A percentile compares a stretch with the other conserved stretches of the same genome.
Conservation (phyloP, 345 rosid species). For the Litchi chinensis region DNA sequence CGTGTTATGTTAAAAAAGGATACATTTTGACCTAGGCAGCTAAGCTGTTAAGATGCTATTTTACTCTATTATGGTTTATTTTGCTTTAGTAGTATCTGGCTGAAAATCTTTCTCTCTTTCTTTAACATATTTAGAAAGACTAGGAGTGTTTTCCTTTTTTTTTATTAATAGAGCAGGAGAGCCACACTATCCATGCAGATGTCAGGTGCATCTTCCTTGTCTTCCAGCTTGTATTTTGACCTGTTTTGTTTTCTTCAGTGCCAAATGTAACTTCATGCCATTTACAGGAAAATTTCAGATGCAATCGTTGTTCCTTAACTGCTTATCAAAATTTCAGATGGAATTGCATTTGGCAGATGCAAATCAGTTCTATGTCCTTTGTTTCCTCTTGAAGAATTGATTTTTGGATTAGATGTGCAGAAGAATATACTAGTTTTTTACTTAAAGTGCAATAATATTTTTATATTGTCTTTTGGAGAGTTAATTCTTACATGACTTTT, state of each 20-base stretch:
- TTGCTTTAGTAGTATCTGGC: not conserved
- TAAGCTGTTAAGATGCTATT: not conserved
- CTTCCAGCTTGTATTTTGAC: not conserved
- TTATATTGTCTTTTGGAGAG: not conserved
- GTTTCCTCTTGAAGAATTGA: not conserved
- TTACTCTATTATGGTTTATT: not conserved
- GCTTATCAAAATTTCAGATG: not conserved
- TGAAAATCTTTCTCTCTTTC: not conserved
- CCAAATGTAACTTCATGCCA: not conserved
- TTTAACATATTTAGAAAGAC: not conserved
- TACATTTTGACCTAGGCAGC: not conserved
- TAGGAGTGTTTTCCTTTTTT: not conserved
- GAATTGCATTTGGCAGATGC: not conserved
- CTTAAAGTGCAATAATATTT: not conserved
- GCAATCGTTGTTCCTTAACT: not conserved
- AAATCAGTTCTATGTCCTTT: not conserved
- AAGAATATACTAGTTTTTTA: not conserved
- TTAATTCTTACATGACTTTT: not conserved
- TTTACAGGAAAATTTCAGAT: not conserved
- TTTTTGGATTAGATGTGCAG: not conserved
- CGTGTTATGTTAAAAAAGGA: not conserved
- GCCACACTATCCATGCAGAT: not conserved
- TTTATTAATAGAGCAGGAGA: not conserved
- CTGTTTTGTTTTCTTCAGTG: not conserved
- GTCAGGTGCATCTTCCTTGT: not conserved